These are phyloP conservation scores for Phaffomyces antillensis DNA, from an alignment of 805 yeast genomes.

Conservation along the genomic window DNA sequence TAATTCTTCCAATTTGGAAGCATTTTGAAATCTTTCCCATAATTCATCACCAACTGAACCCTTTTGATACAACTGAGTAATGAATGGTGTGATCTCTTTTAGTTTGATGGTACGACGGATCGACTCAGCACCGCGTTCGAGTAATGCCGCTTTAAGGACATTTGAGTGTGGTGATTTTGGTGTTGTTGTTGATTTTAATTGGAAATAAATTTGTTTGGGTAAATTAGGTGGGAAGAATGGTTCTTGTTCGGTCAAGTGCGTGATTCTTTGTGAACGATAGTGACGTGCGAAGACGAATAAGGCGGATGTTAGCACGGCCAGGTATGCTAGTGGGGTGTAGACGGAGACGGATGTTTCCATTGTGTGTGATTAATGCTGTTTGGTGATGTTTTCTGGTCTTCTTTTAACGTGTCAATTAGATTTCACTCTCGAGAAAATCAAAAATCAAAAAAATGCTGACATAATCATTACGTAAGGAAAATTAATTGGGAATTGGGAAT, in stretches of 20 bases:
- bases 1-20: constrained; percentile 68
- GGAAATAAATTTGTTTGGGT: constrained; percentile 55
- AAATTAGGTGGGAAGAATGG: constrained; percentile 72
- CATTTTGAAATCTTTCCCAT: constrained; percentile 71
- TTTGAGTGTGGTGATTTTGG: constrained; percentile 72
- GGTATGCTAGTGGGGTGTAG: constrained; percentile 70
- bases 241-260: constrained; percentile 48
- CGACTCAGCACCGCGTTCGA: constrained; percentile 79
- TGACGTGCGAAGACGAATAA: constrained; percentile 61
- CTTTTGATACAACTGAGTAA: constrained; percentile 67
- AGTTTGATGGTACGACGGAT: constrained; percentile 76
- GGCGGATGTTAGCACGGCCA: constrained; percentile 59
- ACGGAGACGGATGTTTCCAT: constrained; percentile 34
- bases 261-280: constrained; percentile 50
- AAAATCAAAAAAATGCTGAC: too few species aligned
- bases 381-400: too few species aligned
- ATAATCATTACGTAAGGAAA: too few species aligned
- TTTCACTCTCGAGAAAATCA: too few species aligned
- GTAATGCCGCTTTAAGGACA: constrained; percentile 60
- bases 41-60: constrained; percentile 91
- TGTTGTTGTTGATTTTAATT: constrained; percentile 40
- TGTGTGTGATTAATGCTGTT: too few species aligned
- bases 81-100: constrained; percentile 67
- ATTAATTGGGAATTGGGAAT: too few species aligned
- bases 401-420: too few species aligned